Conservation (phyloP, 2,329 filamentous ascomycete genomes). For the Lachnellula cervina region DNA sequence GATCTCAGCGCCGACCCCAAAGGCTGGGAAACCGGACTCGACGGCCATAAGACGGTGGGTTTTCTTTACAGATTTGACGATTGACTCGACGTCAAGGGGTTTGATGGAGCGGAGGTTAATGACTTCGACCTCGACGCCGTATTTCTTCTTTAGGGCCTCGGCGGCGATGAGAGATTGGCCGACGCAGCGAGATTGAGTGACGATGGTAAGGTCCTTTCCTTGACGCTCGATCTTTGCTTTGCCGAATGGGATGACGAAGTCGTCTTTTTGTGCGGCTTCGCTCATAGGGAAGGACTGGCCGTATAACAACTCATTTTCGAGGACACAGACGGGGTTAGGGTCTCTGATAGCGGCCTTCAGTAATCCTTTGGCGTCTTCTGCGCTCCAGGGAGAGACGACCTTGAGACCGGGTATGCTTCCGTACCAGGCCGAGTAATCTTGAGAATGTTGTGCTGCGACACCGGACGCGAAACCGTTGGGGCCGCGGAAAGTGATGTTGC, state of each 20-base stretch:
- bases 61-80: slow-evolving; percentile 98
- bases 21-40: slow-evolving; percentile 94
- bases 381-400: slow-evolving; percentile 92
- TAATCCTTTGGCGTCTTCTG: slow-evolving; percentile 97
- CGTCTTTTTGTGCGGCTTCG: slow-evolving; percentile 88
- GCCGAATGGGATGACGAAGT: slow-evolving; percentile 95
- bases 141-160: slow-evolving; percentile 90
- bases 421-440: slow-evolving; percentile 99
- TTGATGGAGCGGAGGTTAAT: slow-evolving; percentile 98
- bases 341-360: slow-evolving; percentile 97
- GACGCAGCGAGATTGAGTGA: slow-evolving; percentile 90
- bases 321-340: slow-evolving; percentile 90
- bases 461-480: slow-evolving; percentile 97
- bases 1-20: slow-evolving; percentile 88
- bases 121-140: slow-evolving; percentile 92
- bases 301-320: slow-evolving; percentile 89
- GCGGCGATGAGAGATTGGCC: slow-evolving; percentile 86
- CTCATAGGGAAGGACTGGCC: slow-evolving; percentile 96
- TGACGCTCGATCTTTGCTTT: slow-evolving; percentile 98
- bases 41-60: slow-evolving; percentile 86
- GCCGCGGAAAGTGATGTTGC: slow-evolving; percentile 99
- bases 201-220: slow-evolving; percentile 94
- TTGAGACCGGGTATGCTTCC: slow-evolving; percentile 96
- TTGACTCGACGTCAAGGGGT: slow-evolving; percentile 90
- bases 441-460: slow-evolving; percentile 96